Percentiles rank a stretch among this genome's conserved stretches.
Conservation (phyloP, 2,329 filamentous ascomycete genomes). For the Polytolypa hystricis region DNA sequence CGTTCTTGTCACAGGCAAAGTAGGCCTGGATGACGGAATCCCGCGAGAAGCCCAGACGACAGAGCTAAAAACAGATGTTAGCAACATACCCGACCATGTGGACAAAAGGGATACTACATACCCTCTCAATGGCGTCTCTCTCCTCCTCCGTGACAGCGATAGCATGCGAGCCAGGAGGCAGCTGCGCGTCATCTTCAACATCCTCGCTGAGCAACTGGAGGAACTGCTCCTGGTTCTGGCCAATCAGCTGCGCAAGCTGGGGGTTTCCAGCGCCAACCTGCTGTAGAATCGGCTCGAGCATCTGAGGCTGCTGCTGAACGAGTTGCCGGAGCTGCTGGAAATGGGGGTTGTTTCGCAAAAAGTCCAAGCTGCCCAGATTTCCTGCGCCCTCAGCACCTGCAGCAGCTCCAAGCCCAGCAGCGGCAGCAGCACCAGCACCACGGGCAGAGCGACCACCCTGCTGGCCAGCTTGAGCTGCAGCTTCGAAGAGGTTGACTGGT, state of each 20-base stretch:
- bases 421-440: conserved; percentile 11
- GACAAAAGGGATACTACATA: conserved; percentile 35
- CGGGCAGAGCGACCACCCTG: conserved; percentile 31
- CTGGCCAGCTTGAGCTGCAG: conserved; percentile 64
- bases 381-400: conserved; percentile 12
- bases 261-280: conserved; percentile 93
- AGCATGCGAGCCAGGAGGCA: conserved; percentile 63
- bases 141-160: conserved; percentile 94
- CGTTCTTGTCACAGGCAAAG: conserved; percentile 99
- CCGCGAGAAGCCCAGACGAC: conserved; percentile 82
- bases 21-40: conserved; percentile 95
- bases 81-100: neutral
- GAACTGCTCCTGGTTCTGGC: conserved; percentile 86
- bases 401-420: conserved; percentile 15
- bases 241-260: conserved; percentile 83
- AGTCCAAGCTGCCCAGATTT: conserved; percentile 68
- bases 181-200: conserved; percentile 60
- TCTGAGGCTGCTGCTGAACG: conserved; percentile 93
- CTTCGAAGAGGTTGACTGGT: conserved; percentile 81
- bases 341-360: conserved; percentile 86
- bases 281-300: conserved; percentile 96
- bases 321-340: conserved; percentile 97
- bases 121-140: conserved; percentile 89
- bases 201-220: conserved; percentile 82
- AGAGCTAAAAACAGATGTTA: conserved; percentile 48